phyloP scores from a whole-genome alignment of 345 rosid species.

The Ceriops zippeliana region DNA sequence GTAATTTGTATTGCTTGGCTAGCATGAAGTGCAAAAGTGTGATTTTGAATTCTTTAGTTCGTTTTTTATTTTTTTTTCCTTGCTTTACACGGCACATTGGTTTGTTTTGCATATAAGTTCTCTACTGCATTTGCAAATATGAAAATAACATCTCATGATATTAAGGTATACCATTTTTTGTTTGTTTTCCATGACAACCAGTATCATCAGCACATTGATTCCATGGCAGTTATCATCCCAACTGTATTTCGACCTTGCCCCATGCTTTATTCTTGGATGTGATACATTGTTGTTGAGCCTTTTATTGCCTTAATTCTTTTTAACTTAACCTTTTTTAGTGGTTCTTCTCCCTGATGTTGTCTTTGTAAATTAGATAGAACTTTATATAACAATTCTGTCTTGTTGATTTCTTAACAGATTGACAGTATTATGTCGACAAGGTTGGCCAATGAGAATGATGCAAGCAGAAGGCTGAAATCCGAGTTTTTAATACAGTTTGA shows the following conservation, averaged over 20 bases:
- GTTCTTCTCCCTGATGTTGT: neutral
- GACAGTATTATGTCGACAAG: constrained; percentile 95
- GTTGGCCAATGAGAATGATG: constrained; percentile 78
- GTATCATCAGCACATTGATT: neutral
- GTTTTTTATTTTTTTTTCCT: neutral
- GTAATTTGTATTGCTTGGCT: neutral
- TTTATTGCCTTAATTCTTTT: no score
- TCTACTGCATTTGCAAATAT: no score
- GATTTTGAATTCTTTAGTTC: neutral
- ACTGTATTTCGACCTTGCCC: neutral
- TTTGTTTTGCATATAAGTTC: neutral
- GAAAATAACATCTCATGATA: no score
- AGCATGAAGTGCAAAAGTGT: neutral
- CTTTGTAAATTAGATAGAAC: neutral
- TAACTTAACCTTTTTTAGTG: neutral
- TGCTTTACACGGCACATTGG: no score
- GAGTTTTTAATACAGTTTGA: constrained; percentile 93
- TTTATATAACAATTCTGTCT: neutral
- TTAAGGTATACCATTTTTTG: neutral
- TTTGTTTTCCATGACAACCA: neutral
- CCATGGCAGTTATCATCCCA: neutral
- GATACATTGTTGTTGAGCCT: no score
- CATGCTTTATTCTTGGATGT: neutral
- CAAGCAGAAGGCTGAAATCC: constrained; percentile 93
- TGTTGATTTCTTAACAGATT: constrained; percentile 47